These are phyloP conservation scores for Colletotrichum kahawae DNA, from an alignment of 2,329 filamentous ascomycete genomes.

Conservation along the genomic window DNA sequence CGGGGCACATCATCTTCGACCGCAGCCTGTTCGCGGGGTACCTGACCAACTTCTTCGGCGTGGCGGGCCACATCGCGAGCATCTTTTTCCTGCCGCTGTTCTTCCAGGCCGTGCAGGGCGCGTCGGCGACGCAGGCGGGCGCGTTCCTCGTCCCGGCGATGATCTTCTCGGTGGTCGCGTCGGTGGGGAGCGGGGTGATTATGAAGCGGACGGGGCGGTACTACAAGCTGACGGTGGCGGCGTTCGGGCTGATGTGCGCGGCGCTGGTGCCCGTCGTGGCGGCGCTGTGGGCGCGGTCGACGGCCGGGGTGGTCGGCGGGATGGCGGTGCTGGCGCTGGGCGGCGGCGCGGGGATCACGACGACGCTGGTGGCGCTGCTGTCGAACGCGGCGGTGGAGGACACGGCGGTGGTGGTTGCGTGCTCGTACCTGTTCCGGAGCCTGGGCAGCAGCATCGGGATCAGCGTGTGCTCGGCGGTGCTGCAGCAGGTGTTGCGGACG, in stretches of 20 bases:
- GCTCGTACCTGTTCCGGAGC: slow-evolving; percentile 81
- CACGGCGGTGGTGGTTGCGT: slow-evolving; percentile 77
- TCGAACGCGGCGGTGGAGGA: slow-evolving; percentile 71
- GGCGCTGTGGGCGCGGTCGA: slow-evolving; percentile 53
- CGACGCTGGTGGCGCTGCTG: slow-evolving; percentile 73
- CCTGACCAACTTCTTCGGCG: slow-evolving; percentile 74
- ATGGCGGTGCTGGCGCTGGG: slow-evolving; percentile 54
- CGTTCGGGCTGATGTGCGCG: slow-evolving; percentile 57
- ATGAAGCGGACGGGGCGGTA: slow-evolving; percentile 76
- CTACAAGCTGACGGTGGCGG: slow-evolving; percentile 69
- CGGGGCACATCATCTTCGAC: slow-evolving; percentile 74
- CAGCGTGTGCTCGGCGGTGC: slow-evolving; percentile 72
- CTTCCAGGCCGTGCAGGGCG: slow-evolving; percentile 74
- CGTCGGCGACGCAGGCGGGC: slow-evolving; percentile 68
- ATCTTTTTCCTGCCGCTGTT: slow-evolving; percentile 80
- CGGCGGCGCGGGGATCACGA: slow-evolving; percentile 65
- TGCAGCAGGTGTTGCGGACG: slow-evolving; percentile 70
- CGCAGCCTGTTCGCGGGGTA: slow-evolving; percentile 70
- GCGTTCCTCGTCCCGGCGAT: slow-evolving; percentile 71
- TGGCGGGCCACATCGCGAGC: slow-evolving; percentile 60
- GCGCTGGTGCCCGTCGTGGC: slow-evolving; percentile 62
- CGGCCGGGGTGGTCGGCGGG: slow-evolving; percentile 59
- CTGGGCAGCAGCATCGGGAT: slow-evolving; percentile 79
- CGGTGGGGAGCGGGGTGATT: slow-evolving; percentile 66
- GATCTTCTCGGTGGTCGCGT: slow-evolving; percentile 65